These are phyloP conservation scores for Tilletia setariae DNA, from an alignment of 1,284 basidiomycete species.

Conservation along the genomic window DNA sequence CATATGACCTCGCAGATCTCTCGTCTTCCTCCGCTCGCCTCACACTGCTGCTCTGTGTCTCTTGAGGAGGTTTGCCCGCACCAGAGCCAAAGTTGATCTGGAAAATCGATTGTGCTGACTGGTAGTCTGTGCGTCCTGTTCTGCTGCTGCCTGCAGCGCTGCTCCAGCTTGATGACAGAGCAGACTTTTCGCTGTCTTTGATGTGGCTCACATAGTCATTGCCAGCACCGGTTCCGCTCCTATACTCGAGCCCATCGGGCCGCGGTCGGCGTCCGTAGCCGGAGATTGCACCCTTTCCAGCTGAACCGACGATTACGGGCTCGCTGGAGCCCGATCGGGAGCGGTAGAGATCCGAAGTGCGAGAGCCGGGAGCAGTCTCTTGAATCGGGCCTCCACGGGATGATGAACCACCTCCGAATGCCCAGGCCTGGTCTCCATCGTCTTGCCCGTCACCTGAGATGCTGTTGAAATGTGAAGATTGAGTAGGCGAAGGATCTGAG, in stretches of 20 bases:
- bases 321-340: background rate
- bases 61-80: background rate
- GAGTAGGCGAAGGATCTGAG: background rate
- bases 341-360: background rate
- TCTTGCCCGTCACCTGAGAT: background rate
- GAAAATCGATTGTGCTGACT: conserved; percentile 3
- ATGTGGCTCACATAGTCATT: too few relatives aligned
- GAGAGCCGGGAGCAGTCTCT: background rate
- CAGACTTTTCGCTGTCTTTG: too few relatives aligned
- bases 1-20: conserved; percentile 18
- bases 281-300: conserved; percentile 19
- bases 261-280: conserved; percentile 18
- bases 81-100: conserved; percentile 14
- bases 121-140: background rate
- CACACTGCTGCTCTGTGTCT: background rate
- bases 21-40: conserved; percentile 16
- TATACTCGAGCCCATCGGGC: background rate
- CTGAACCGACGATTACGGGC: conserved; percentile 15
- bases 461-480: background rate
- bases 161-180: too few relatives aligned
- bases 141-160: background rate
- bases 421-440: conserved; percentile 6
- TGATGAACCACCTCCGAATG: conserved; percentile 17
- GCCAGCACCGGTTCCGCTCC: background rate
- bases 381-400: conserved; percentile 15